These are phyloP conservation scores for Rubus idaeus DNA, from an alignment of 306 rosid genomes.

Conservation along the genomic window DNA sequence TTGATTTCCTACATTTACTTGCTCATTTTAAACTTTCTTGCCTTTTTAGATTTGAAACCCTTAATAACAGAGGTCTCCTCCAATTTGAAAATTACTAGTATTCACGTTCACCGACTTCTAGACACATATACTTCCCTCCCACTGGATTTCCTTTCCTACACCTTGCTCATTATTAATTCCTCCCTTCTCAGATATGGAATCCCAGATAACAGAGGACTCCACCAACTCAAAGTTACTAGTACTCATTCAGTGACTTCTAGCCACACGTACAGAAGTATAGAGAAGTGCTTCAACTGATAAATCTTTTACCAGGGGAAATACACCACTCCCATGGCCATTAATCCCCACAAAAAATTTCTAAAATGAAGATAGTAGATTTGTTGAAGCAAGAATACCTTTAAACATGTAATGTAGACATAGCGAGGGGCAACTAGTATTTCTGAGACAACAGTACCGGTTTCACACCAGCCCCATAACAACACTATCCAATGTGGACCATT, in stretches of 20 bases:
- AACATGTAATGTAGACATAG: too few species aligned
- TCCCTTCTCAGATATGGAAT: not conserved
- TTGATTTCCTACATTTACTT: not conserved
- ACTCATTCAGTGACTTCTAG: constrained; percentile 1
- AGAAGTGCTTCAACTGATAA: not conserved
- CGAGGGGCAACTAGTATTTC: too few species aligned
- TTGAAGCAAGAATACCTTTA: too few species aligned
- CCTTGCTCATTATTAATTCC: not conserved
- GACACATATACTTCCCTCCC: not conserved
- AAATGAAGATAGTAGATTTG: too few species aligned
- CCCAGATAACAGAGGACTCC: not conserved
- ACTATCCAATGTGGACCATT: too few species aligned
- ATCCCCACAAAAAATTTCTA: too few species aligned
- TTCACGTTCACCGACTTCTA: not conserved
- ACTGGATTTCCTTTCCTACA: not conserved
- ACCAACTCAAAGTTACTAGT: not conserved
- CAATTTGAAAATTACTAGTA: not conserved
- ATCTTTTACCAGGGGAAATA: not conserved
- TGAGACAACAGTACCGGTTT: not conserved
- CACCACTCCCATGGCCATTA: not conserved
- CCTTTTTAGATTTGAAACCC: not conserved
- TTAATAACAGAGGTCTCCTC: not conserved
- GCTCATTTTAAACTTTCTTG: not conserved
- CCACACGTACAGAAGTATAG: not conserved
- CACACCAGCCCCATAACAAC: not conserved